Conservation (phyloP, 192 early-diverging fungal species). For the Cladochytrium replicatum region DNA sequence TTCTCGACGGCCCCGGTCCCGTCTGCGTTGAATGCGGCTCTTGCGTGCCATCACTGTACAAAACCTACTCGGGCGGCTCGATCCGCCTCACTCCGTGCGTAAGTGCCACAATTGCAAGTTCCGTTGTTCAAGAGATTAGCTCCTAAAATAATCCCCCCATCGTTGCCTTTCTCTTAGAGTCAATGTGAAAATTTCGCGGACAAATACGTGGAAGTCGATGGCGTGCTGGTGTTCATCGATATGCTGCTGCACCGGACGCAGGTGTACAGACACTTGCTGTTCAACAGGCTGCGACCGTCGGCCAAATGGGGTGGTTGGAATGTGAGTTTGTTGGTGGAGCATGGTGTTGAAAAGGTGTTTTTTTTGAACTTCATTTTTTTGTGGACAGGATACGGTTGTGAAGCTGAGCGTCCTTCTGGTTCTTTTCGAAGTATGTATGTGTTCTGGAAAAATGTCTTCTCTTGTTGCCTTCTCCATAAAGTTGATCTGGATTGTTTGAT, state of each 20-base stretch:
- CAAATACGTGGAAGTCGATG: constrained; percentile 87
- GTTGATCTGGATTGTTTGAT: no score
- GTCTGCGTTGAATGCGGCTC: no score
- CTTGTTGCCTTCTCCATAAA: no score
- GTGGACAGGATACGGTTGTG: constrained; percentile 46
- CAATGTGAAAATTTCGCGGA: constrained; percentile 74
- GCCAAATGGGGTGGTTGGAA: constrained; percentile 16
- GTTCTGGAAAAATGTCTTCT: background rate
- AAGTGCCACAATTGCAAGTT: no score
- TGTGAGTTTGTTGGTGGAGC: background rate
- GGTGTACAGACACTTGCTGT: constrained; percentile 77
- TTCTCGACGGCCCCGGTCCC: no score
- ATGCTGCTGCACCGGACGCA: constrained; percentile 81
- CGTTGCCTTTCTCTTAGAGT: constrained; percentile 28
- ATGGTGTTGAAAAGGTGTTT: background rate
- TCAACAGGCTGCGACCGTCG: constrained; percentile 63
- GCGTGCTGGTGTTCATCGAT: constrained; percentile 81
- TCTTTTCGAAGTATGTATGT: constrained; percentile 76
- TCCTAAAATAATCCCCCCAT: no score
- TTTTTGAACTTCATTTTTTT: background rate
- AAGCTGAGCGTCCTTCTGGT: constrained; percentile 72
- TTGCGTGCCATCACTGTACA: no score
- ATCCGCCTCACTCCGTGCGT: no score
- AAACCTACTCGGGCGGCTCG: no score
- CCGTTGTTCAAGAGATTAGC: no score